These are phyloP conservation scores for Blastosporella zonata DNA, from an alignment of 1,284 basidiomycete genomes.

Conservation along the genomic window DNA sequence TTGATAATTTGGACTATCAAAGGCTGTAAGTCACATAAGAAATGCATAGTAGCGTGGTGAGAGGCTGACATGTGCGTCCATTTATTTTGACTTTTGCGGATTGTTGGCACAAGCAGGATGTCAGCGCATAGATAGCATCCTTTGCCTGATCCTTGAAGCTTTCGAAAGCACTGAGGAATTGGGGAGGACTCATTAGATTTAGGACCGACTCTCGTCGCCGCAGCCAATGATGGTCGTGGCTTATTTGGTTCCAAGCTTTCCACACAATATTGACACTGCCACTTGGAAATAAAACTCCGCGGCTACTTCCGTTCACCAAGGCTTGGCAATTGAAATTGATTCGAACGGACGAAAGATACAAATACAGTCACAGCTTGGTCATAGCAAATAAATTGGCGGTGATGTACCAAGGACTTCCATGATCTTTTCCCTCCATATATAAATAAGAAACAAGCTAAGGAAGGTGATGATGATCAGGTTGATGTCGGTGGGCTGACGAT, in stretches of 20 bases:
- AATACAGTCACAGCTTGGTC: not conserved
- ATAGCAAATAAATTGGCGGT: slow-evolving; percentile 2
- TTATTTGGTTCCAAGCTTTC: slow-evolving; percentile 10
- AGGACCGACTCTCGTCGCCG: not conserved
- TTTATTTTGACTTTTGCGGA: slow-evolving; percentile 90
- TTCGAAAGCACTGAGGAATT: slow-evolving; percentile 49
- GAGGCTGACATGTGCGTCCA: slow-evolving; percentile 84
- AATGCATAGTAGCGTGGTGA: slow-evolving; percentile 4
- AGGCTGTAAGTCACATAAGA: slow-evolving; percentile 11
- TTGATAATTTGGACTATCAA: slow-evolving; percentile 78
- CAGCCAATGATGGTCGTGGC: slow-evolving; percentile 2
- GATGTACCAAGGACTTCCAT: not conserved
- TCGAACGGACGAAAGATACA: not conserved
- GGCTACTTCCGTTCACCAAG: not conserved
- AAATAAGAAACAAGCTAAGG: slow-evolving; percentile 24
- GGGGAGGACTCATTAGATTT: slow-evolving; percentile 34
- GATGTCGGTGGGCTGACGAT: slow-evolving; percentile 19
- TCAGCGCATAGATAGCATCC: slow-evolving; percentile 75
- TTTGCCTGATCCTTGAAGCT: slow-evolving; percentile 71
- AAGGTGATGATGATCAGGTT: slow-evolving; percentile 26
- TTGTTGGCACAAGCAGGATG: slow-evolving; percentile 77
- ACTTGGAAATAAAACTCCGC: slow-evolving; percentile 1
- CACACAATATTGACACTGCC: slow-evolving; percentile 15
- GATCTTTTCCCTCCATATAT: slow-evolving; percentile 27
- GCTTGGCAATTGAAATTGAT: not conserved